Evolutionary conservation across 345 rosid genomes (phyloP).

Genomic region (Eucalyptus erythrocorys): DNA sequence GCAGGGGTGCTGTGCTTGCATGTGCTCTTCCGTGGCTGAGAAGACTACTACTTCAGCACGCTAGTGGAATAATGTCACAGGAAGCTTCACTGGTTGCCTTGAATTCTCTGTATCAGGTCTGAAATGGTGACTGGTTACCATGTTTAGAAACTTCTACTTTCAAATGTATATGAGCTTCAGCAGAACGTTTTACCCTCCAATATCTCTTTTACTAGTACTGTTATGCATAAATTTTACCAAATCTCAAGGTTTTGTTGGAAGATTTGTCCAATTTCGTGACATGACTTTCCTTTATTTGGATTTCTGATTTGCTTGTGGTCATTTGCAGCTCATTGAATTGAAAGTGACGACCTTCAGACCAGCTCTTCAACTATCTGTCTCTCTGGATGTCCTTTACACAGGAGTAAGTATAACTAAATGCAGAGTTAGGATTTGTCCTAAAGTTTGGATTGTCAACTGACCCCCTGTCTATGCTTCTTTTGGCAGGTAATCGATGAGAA

Average conservation of each 20-base stretch:
- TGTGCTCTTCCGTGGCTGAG: constrained; percentile 92
- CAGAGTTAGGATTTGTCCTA: neutral
- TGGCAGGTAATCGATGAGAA: constrained; percentile 44
- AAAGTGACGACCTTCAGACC: constrained; percentile 56
- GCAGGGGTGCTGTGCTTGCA: constrained; percentile 84
- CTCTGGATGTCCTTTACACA: constrained; percentile 43
- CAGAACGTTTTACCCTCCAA: neutral
- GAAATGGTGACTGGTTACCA: neutral
- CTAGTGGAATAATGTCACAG: constrained; percentile 79
- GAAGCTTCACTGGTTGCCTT: constrained; percentile 60
- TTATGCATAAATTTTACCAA: neutral
- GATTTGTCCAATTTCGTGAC: neutral
- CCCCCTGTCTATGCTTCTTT: neutral
- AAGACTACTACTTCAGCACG: constrained; percentile 70
- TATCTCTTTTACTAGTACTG: neutral
- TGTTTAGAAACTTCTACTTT: neutral
- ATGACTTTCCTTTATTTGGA: neutral
- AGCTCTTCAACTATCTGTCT: constrained; percentile 60
- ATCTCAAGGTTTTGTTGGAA: neutral
- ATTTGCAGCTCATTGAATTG: constrained; percentile 72
- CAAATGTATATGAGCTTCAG: neutral
- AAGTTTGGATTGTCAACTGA: neutral
- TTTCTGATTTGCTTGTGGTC: neutral
- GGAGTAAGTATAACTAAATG: constrained; percentile 17
- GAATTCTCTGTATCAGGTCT: constrained; percentile 85